phyloP scores from a whole-genome alignment of 768 basidiomycete genomes.

The Rhodotorula toruloides region DNA sequence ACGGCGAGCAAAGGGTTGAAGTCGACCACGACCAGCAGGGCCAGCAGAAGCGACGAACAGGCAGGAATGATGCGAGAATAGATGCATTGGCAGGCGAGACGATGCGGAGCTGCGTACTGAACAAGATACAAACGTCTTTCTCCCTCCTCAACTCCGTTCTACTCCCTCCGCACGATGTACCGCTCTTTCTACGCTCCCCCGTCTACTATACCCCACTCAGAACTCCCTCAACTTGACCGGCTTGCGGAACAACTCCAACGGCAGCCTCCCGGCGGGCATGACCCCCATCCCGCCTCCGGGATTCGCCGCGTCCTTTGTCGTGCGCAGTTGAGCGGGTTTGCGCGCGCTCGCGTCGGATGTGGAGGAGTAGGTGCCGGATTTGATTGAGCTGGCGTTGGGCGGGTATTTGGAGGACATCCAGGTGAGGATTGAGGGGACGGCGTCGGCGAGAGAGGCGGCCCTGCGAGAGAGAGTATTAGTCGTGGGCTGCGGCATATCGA shows the following conservation, averaged over 20 bases:
- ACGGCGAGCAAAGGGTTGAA: no score
- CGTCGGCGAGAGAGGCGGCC: conserved; percentile 29
- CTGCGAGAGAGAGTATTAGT: background rate
- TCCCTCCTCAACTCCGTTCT: no score
- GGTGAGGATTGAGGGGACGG: conserved; percentile 14
- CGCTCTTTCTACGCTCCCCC: background rate
- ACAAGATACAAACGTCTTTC: no score
- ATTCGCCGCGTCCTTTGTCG: conserved; percentile 3
- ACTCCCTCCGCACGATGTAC: background rate
- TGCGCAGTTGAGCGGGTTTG: conserved; percentile 9
- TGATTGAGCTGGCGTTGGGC: conserved; percentile 1
- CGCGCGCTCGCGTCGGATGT: conserved; percentile 1
- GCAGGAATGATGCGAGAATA: no score
- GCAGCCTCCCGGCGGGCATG: conserved; percentile 19
- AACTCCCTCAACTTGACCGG: conserved; percentile 19
- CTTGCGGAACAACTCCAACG: conserved; percentile 27
- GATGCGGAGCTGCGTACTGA: no score
- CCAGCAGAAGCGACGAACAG: no score
- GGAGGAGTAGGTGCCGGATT: conserved; percentile 11
- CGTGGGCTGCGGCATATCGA: no score
- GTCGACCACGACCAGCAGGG: no score
- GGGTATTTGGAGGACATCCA: conserved; percentile 27
- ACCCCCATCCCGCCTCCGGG: conserved; percentile 25
- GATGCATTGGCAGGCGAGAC: no score
- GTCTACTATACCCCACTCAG: background rate